Conservation (phyloP, 164 flowering plant species). For the Stephania japonica region DNA sequence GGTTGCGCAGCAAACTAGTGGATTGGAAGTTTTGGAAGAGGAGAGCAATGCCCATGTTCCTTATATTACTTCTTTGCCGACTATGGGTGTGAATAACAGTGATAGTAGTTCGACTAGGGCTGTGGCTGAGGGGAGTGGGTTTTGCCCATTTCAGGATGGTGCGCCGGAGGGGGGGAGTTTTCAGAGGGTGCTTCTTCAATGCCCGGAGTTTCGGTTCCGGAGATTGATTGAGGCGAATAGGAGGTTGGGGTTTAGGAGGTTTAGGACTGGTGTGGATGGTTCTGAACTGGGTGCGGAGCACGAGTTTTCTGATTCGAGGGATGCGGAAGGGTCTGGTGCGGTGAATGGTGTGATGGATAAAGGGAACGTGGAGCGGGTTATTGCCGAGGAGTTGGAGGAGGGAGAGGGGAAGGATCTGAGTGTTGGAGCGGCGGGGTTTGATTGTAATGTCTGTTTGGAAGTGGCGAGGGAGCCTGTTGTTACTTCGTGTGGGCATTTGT, state of each 20-base stretch:
- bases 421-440: slow-evolving; percentile 20
- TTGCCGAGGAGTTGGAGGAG: slow-evolving; percentile 13
- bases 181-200: slow-evolving; percentile 10
- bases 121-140: not conserved
- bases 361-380: slow-evolving; percentile 6
- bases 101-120: not conserved
- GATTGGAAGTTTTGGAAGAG: slow-evolving; percentile 7
- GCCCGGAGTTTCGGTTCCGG: slow-evolving; percentile 17
- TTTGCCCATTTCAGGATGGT: slow-evolving; percentile 7
- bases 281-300: slow-evolving; percentile 8
- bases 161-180: slow-evolving; percentile 4
- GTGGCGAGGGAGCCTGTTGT: slow-evolving; percentile 35
- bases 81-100: not conserved
- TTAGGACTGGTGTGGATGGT: slow-evolving; percentile 15
- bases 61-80: slow-evolving; percentile 5
- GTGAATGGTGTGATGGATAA: slow-evolving; percentile 12
- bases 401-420: slow-evolving; percentile 17
- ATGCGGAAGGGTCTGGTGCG: slow-evolving; percentile 12
- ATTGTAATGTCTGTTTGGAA: slow-evolving; percentile 35
- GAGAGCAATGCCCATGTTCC: slow-evolving; percentile 9
- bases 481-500: slow-evolving; percentile 35
- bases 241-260: slow-evolving; percentile 18
- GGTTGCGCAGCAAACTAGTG: not conserved
- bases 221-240: slow-evolving; percentile 21
- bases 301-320: slow-evolving; percentile 6